Percentiles rank a stretch among this genome's conserved stretches.
Evolutionary conservation across 495 filamentous ascomycete genomes (phyloP).

Genomic region (Penicillium canescens): DNA sequence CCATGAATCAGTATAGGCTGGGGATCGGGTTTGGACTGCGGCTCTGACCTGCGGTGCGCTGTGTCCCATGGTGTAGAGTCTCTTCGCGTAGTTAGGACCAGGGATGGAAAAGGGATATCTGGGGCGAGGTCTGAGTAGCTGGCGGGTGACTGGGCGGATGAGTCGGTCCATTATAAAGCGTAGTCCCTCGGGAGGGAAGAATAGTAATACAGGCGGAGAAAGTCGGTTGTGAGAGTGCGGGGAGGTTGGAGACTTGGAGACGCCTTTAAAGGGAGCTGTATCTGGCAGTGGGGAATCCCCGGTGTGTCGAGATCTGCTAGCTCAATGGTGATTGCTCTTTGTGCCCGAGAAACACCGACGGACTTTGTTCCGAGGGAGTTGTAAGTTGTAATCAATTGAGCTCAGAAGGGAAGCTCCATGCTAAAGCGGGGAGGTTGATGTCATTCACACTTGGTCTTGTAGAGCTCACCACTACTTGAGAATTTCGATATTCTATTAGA

Average conservation of each 20-base stretch:
- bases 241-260: conserved; percentile 15
- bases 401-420: conserved; percentile 31
- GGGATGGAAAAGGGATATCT: conserved; percentile 45
- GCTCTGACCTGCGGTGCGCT: conserved; percentile 40
- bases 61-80: conserved; percentile 46
- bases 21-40: background rate
- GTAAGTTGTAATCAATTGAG: conserved; percentile 3
- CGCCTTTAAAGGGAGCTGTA: conserved; percentile 12
- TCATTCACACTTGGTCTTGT: conserved; percentile 13
- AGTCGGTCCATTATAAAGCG: conserved; percentile 40
- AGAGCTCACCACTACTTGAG: background rate
- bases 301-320: conserved; percentile 1
- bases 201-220: conserved; percentile 1
- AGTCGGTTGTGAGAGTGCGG: conserved; percentile 10
- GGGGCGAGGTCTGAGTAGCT: conserved; percentile 36
- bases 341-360: conserved; percentile 30
- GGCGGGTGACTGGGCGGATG: conserved; percentile 38
- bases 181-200: background rate
- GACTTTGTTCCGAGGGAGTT: conserved; percentile 15
- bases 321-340: conserved; percentile 29
- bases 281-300: conserved; percentile 9
- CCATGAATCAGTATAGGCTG: background rate
- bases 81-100: conserved; percentile 24
- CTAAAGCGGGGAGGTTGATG: conserved; percentile 24
- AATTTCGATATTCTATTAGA: background rate